Base-by-base conservation (phyloP, 2,329 filamentous ascomycete genomes). In the Phaeosphaeria sp. region DNA sequence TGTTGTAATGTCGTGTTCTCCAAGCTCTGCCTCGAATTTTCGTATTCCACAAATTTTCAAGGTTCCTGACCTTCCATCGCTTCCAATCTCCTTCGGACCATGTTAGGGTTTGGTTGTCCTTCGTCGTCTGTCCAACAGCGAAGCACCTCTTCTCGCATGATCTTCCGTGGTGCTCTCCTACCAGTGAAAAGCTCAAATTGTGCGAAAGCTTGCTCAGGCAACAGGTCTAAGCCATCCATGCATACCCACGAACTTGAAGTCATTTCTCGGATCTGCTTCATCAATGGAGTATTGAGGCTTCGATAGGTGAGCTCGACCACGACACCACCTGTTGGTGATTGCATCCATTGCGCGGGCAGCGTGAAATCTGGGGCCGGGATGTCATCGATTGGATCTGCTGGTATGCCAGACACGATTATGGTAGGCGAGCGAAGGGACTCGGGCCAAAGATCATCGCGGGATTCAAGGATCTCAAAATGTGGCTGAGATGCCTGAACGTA, bases 161-260 rank as follows among this genome's bases (percentile, higher is more conserved):
- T 74, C 43, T 86, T 80, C 20, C 90, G 83, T 1, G 90, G 90
- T 15, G 90, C 89, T 74, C 88, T 85, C 43, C 89, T 81, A 0
- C 90, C 91, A 0, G 90, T 93, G 72, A 93, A 92, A 1, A 93
- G 77, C 74, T 93, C 91, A 69, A 93, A 93, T 66, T 93, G 90
- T 0, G 90, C 90, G 73, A 91, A 91, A 0, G 89, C 91, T 71
- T 93, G 91, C 71, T 93, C 91, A 0, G 89, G 89, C 11, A 93
- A 76, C 30, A 92, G 81, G 64, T 93, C 90, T 17, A 93, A 78
- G 0, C 91, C 90, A 68, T 93, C 89, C 73, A 93, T 85, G 9
- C 90, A 82, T 0, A 92, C 87, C 90, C 90, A 93, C 33, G 90
- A 84, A 61, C 83, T 79, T 54, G 86, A 79, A n/a, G 86, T 81